Percentiles rank a stretch among this genome's conserved stretches.
Conservation (phyloP, 2,329 filamentous ascomycete genomes). For the Dactylellina cionopaga region DNA sequence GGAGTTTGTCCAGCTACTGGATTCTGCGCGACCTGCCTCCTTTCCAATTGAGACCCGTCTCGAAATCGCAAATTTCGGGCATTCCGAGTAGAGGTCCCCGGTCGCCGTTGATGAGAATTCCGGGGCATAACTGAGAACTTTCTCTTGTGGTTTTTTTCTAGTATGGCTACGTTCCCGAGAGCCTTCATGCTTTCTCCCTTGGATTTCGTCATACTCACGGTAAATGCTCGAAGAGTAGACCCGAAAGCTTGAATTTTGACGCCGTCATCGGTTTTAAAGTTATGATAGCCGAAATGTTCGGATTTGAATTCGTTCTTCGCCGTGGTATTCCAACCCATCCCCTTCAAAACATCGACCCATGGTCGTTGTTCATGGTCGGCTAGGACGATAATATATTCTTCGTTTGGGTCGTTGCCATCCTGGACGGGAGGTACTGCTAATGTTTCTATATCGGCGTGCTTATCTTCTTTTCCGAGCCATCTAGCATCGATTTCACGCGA, state of each 20-base stretch:
- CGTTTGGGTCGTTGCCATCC: neutral
- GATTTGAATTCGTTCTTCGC: conserved; percentile 59
- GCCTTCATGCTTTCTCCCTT: conserved; percentile 1
- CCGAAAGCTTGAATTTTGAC: conserved; percentile 31
- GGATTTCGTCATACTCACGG: conserved; percentile 35
- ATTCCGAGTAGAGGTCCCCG: too few species aligned
- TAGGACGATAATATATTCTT: conserved; percentile 53
- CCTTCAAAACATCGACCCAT: conserved; percentile 51
- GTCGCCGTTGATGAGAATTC: too few species aligned
- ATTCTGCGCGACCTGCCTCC: neutral
- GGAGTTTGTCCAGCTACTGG: too few species aligned
- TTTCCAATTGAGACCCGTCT: neutral
- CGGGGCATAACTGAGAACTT: conserved; percentile 11
- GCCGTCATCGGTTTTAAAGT: conserved; percentile 19
- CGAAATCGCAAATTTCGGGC: neutral
- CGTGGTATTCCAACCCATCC: conserved; percentile 53
- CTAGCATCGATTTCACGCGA: neutral
- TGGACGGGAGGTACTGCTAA: too few species aligned
- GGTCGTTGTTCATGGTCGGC: conserved; percentile 53
- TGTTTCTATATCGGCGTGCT: too few species aligned
- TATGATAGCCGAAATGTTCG: conserved; percentile 55
- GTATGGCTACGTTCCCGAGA: neutral
- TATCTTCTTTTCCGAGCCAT: neutral
- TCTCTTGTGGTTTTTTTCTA: conserved; percentile 22
- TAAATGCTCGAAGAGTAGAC: conserved; percentile 49